Conservation (phyloP, 2,329 filamentous ascomycete species). For the Pyrenophora teres region DNA sequence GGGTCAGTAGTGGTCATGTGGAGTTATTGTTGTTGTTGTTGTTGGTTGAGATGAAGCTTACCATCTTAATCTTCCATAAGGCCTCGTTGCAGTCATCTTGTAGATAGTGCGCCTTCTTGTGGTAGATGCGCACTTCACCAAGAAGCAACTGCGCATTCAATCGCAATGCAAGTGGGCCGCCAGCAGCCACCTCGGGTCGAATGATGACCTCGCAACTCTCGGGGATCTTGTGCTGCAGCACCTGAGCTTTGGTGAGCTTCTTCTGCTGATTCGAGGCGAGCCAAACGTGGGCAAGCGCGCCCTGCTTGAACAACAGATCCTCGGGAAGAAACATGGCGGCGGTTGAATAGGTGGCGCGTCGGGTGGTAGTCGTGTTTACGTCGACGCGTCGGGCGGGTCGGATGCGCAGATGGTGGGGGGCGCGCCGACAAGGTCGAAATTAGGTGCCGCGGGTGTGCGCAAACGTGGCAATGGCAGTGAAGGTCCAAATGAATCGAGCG, state of each 20-base stretch:
- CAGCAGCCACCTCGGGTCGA: conserved; percentile 63
- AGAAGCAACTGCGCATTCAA: conserved; percentile 92
- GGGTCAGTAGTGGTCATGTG: conserved; percentile 20
- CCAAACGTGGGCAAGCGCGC: conserved; percentile 96
- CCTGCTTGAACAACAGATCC: conserved; percentile 92
- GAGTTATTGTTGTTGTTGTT: not conserved
- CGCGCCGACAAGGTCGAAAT: conserved; percentile 27
- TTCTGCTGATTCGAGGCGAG: conserved; percentile 96
- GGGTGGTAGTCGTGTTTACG: conserved; percentile 34
- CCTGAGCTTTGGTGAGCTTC: conserved; percentile 96
- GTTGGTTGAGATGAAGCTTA: conserved; percentile 52
- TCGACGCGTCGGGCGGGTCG: conserved; percentile 37
- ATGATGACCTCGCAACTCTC: conserved; percentile 96
- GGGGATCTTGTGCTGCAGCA: conserved; percentile 90
- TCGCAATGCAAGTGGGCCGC: conserved; percentile 92
- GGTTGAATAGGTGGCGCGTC: conserved; percentile 25
- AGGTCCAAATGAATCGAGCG: conserved; percentile 17
- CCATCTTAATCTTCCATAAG: conserved; percentile 98
- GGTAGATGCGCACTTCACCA: conserved; percentile 96
- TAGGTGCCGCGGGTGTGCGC: conserved; percentile 24
- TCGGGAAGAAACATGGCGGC: conserved; percentile 92
- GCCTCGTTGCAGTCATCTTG: conserved; percentile 98
- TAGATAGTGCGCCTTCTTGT: conserved; percentile 93
- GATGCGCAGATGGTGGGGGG: conserved; percentile 30
- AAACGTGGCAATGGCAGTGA: conserved; percentile 29